phyloP scores from a whole-genome alignment of 2,329 filamentous ascomycete species.

The Chaetomiaceae sp. region DNA sequence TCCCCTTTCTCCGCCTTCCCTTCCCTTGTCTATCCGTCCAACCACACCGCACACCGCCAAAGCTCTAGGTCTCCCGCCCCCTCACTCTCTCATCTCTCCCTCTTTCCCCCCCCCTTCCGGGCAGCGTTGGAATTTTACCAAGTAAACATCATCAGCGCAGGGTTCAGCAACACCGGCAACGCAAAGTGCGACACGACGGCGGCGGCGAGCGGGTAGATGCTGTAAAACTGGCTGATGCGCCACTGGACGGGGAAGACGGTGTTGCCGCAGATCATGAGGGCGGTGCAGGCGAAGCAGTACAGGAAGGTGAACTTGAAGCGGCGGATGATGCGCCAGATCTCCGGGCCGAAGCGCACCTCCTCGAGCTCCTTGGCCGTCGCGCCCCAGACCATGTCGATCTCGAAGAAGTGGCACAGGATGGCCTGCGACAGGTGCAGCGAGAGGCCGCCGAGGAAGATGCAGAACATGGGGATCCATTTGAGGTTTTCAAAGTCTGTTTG shows the following conservation, averaged over 20 bases:
- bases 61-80: too few species aligned
- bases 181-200: slow-evolving; percentile 52
- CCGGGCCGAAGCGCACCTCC: slow-evolving; percentile 51
- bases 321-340: slow-evolving; percentile 50
- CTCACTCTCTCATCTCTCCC: background rate
- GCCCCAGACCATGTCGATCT: slow-evolving; percentile 82
- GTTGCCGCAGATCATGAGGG: slow-evolving; percentile 45
- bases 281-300: slow-evolving; percentile 42
- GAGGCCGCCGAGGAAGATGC: slow-evolving; percentile 77
- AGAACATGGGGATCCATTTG: slow-evolving; percentile 69
- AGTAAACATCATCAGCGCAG: slow-evolving; percentile 59
- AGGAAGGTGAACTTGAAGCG: slow-evolving; percentile 52
- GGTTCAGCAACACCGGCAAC: slow-evolving; percentile 56
- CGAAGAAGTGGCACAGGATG: slow-evolving; percentile 75
- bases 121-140: slow-evolving; percentile 39
- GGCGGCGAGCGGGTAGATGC: slow-evolving; percentile 53
- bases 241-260: slow-evolving; percentile 46
- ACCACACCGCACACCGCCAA: too few species aligned
- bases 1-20: too few species aligned
- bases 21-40: too few species aligned
- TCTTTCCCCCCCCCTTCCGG: background rate
- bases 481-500: slow-evolving; percentile 59
- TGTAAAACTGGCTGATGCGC: slow-evolving; percentile 51
- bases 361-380: slow-evolving; percentile 79
- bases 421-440: slow-evolving; percentile 78